Base-by-base conservation (phyloP, 441 rosid species). In the Eutrema salsugineum region DNA sequence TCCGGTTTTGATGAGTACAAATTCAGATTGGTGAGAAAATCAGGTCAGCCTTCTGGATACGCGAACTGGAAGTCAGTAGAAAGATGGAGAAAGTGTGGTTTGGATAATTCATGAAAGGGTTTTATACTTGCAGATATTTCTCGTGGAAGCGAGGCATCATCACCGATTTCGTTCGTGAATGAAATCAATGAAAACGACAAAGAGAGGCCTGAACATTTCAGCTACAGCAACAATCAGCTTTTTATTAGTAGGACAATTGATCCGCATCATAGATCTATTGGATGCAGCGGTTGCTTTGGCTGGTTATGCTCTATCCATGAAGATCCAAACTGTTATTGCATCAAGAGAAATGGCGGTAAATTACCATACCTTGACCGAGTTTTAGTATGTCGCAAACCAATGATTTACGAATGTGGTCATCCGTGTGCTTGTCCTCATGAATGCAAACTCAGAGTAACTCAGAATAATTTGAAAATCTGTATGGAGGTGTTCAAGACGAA, bases 21-120 rank as follows among this genome's bases (percentile, higher is more conserved):
- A 73, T 88, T 86, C 66, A 82, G 75, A 59, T 15, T 93, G 54
- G 69, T 72, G 46, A 78, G 94, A 59, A 53, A 79, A 59, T 86
- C 83, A 5, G 89, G 87, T 24, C 94, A 91, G 75, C 82, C 86
- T 19, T 59, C 42, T 39, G 94, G 86, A 33, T 93, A 80, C 64
- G 42, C 76, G 1, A 49, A 66, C 2, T 93, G 96, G 98, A 83
- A 86, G 77, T 67, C 77, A 6, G 75, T 81, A 70, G 86, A 79
- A 64, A 76, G 57, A 15, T 81, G 84, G 93, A 85, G 70, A 49
- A 46, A 17, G 0, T 81, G 64, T 22, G 80, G 79, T 48, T 3
- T 70, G 9, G 42, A 27, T 28, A 78, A 15, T 15, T 33, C 27
- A 0, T 32, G 24, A 17, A 55, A 55, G n/a, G 42, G 83, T 53